Evolutionary conservation across 805 yeast species (phyloP).

Genomic region (Yarrowia keelungensis): DNA sequence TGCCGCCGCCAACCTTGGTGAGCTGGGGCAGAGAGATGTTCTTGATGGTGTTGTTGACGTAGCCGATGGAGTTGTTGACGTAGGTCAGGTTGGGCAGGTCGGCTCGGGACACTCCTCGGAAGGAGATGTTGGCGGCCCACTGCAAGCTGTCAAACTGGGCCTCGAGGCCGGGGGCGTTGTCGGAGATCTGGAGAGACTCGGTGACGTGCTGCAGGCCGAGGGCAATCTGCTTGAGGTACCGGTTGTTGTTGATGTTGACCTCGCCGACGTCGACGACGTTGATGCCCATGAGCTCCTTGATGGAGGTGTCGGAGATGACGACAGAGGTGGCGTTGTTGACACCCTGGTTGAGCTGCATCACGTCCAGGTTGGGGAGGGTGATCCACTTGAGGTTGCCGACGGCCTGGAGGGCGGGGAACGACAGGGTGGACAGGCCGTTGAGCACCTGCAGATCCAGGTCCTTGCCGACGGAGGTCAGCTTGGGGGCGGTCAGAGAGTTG

Average conservation of each 20-base stretch:
- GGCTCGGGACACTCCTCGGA: constrained; percentile 79
- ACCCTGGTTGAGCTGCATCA: constrained; percentile 71
- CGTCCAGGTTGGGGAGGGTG: constrained; percentile 83
- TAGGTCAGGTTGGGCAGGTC: constrained; percentile 69
- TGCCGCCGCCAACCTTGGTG: constrained; percentile 75
- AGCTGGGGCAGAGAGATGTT: constrained; percentile 55
- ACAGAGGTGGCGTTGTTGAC: constrained; percentile 76
- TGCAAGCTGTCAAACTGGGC: constrained; percentile 59
- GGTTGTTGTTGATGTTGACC: constrained; percentile 87
- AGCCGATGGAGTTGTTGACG: constrained; percentile 83
- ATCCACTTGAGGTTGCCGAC: constrained; percentile 78
- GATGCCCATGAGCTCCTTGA: constrained; percentile 52
- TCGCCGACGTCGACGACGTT: constrained; percentile 50
- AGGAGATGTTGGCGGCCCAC: constrained; percentile 87
- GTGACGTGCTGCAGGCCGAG: constrained; percentile 77
- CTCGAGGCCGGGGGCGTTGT: constrained; percentile 82
- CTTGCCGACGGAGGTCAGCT: constrained; percentile 76
- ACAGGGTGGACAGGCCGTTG: constrained; percentile 69
- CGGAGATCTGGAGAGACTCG: constrained; percentile 76
- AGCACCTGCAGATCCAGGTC: constrained; percentile 65
- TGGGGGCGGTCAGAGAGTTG: constrained; percentile 75
- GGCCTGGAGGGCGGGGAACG: constrained; percentile 78
- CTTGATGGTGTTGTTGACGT: constrained; percentile 70
- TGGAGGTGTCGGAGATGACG: constrained; percentile 55
- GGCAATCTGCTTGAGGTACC: constrained; percentile 66